Percentiles rank a stretch among this genome's conserved stretches.
Conservation (phyloP, 2,329 filamentous ascomycete genomes). For the Cercospora zeae-maydis region DNA sequence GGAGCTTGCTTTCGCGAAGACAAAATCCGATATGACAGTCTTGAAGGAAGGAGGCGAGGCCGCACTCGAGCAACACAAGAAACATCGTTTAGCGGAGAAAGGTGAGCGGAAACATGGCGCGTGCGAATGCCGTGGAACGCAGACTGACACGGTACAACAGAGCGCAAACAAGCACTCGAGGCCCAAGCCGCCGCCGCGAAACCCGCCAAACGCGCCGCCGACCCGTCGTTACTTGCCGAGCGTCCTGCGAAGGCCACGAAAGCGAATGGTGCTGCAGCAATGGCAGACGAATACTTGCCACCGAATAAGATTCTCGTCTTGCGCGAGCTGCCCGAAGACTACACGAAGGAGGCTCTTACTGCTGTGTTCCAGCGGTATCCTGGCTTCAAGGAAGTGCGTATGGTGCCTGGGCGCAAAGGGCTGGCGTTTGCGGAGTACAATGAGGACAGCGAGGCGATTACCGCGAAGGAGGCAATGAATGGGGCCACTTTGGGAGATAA, state of each 20-base stretch:
- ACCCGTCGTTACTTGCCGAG: conserved; percentile 42
- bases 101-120: conserved; percentile 50
- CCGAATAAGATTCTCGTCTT: conserved; percentile 97
- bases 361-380: conserved; percentile 84
- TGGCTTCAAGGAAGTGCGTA: conserved; percentile 86
- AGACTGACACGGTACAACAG: conserved; percentile 39
- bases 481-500: conserved; percentile 77
- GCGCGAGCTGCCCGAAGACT: conserved; percentile 84
- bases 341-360: conserved; percentile 74
- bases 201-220: conserved; percentile 52
- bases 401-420: conserved; percentile 79
- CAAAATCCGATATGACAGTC: conserved; percentile 83
- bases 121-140: conserved; percentile 47
- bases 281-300: conserved; percentile 96
- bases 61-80: conserved; percentile 85
- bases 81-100: conserved; percentile 80
- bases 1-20: conserved; percentile 75
- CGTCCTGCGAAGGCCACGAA: conserved; percentile 68
- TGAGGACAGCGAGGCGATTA: conserved; percentile 80
- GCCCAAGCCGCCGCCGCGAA: conserved; percentile 65
- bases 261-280: conserved; percentile 62
- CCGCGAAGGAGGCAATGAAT: conserved; percentile 87
- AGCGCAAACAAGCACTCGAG: conserved; percentile 77
- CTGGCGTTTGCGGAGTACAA: conserved; percentile 98
- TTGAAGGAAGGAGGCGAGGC: conserved; percentile 67